Base-by-base conservation (phyloP, 2,329 filamentous ascomycete genomes). In the Aureobasidium mangrovei region DNA sequence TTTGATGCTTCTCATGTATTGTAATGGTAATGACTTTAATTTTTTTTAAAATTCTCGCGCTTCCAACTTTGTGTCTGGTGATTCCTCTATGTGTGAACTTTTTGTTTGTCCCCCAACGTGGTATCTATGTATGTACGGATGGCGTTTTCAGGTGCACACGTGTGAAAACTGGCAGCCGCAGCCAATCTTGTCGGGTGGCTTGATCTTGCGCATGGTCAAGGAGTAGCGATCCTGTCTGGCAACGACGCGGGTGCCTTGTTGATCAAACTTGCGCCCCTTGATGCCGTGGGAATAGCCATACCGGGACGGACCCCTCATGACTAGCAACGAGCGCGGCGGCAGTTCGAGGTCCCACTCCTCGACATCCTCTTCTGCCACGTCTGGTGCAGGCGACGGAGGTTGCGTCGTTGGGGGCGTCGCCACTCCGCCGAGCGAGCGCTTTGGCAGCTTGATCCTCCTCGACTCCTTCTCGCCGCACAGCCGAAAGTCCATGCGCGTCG, bases 331-430 rank as follows among this genome's bases (percentile, higher is more conserved):
- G 10, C 53, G 38, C 24, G 53, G 35, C 10, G 53, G 53, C 36
- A 55, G 36, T n/a, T 48, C 45, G 12, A 55, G 6, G 39, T 48
- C 44, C 53, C 53, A 55, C 39, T 55, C 53, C 39, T 55, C 53
- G 4, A 36, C 26, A 18, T 49, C 24, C 40, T 46, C 44, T 5
- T 55, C 52, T 18, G 29, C 18, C 27, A 9, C 26, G 8, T 48
- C 36, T 4, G 12, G 26, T 27, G 36, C 7, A 35, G 44, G 8
- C 24, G 32, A 28, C 31, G 45, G 26, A 12, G 18, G 28, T 24
- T 7, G 35, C 7, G 18, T 7, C 7, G 18, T 10, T 10, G 35
- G 42, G 7, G 44, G 24, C 18, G 44, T 38, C 4, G 48, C 53
- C n/a, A 7, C 26, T 7, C 24, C 52, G n/a, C 53, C 53, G 2